phyloP scores from a whole-genome alignment of 345 rosid genomes.

The Corymbia maculata region DNA sequence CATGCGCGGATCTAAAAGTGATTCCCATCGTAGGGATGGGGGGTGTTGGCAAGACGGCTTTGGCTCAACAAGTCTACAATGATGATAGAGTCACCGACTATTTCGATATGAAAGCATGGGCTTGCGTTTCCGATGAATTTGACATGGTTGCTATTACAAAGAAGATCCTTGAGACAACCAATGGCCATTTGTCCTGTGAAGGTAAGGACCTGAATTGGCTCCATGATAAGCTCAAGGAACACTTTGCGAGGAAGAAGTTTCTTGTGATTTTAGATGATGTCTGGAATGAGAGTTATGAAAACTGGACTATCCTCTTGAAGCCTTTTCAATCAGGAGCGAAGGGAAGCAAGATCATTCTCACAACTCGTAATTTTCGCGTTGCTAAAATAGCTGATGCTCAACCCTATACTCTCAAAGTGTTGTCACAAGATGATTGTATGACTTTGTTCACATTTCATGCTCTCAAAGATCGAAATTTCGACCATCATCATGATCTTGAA shows the following conservation, averaged over 20 bases:
- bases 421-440: neutral
- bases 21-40: neutral
- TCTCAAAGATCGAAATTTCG: neutral
- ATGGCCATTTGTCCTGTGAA: neutral
- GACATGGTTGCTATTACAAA: neutral
- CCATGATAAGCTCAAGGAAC: neutral
- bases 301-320: neutral
- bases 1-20: neutral
- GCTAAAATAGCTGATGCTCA: accelerated
- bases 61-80: neutral
- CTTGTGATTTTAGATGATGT: neutral
- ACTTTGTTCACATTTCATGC: neutral
- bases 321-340: neutral
- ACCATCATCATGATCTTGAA: neutral
- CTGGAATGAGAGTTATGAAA: neutral
- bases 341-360: neutral
- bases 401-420: accelerated
- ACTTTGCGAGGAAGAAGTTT: neutral
- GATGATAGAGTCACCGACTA: accelerated
- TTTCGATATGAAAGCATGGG: neutral
- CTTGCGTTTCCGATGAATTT: neutral
- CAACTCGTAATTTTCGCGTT: accelerated
- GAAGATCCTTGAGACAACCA: neutral
- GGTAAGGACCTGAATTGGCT: neutral
- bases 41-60: neutral